Evolutionary conservation across 139 green algal species (phyloP), one percentile per base, ranked within the genome.

Genomic region (Haematococcus lacustris): DNA sequence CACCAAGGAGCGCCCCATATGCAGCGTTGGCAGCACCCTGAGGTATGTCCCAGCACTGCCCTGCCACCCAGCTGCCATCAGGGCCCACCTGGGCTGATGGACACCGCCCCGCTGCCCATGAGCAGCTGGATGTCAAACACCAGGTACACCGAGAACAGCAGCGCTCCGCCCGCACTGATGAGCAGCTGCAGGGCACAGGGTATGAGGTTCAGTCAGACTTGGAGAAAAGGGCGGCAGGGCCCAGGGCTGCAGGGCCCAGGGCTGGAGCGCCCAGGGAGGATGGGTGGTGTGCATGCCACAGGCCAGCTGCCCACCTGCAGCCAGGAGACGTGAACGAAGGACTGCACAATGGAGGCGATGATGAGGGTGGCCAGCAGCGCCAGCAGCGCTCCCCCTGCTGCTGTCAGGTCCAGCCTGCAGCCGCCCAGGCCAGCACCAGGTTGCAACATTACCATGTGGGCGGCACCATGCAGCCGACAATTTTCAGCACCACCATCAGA

Each of bases 121-220:
- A 67, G 4, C 17, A 79, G 60, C 62, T 79, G 75, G 47, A 81
- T 21, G 65, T 81, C 76, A 65, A 75, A 77, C 2, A 81, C 37
- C 0, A 81, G 53, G 71, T 77, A 77, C 25, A 73, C 9, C 9
- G 43, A 9, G 17, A 53, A 53, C 43, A 53, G 9, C 17, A 17
- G 9, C 17, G 43, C 43, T 53, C 43, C 43, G 43, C 9, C 17
- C 9, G 9, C 43, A 9, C 9, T 28, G 43, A 53, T 53, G 43
- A 53, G 9, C 9, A 17, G 17, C 43, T 28, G 43, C 9, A 53
- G 9, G 43, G 9, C 43, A 28, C 9, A 9, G 9, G 43, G 9
- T 53, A 53, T 53, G 43, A 53, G 43, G 9, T 9, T 17, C 9
- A 53, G 17, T 17, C 9, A 17, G 9, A 53, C 9, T 9, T 9